phyloP scores from a whole-genome alignment of 208 protist species.

The Wallacemonas sp. region DNA sequence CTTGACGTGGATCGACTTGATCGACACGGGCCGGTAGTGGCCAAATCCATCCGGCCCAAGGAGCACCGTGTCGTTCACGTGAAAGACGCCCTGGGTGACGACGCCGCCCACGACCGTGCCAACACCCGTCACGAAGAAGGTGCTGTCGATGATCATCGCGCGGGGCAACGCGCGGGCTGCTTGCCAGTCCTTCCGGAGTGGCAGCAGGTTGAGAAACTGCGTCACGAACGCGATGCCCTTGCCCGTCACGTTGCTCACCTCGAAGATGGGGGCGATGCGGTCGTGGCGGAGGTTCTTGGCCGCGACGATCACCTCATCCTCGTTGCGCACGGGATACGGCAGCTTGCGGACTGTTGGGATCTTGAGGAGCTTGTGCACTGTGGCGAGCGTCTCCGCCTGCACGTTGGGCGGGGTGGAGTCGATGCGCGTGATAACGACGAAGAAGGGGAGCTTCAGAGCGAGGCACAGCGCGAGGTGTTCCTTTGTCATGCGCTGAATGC shows the following conservation, averaged over 20 bases:
- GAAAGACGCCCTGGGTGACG: conserved; percentile 90
- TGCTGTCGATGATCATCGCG: conserved; percentile 92
- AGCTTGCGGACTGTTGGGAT: conserved; percentile 93
- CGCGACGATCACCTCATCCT: conserved; percentile 92
- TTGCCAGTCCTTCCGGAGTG: conserved; percentile 91
- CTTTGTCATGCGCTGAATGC: conserved; percentile 94
- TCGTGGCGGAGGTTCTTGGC: conserved; percentile 92
- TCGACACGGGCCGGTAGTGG: conserved; percentile 81
- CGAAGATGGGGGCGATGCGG: conserved; percentile 90
- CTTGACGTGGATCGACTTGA: conserved; percentile 96
- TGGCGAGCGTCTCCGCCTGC: conserved; percentile 82
- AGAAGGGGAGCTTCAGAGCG: conserved; percentile 96
- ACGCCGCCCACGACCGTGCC: conserved; percentile 97
- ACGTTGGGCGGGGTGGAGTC: conserved; percentile 95
- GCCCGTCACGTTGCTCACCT: conserved; percentile 96
- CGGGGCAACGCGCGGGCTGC: conserved; percentile 53
- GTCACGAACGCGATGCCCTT: conserved; percentile 81
- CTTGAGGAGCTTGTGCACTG: conserved; percentile 94
- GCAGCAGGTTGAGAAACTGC: conserved; percentile 93
- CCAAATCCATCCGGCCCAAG: conserved; percentile 94
- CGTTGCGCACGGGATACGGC: conserved; percentile 84
- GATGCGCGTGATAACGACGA: conserved; percentile 96
- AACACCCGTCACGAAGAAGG: conserved; percentile 94
- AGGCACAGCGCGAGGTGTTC: conserved; percentile 97
- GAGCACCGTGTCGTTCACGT: conserved; percentile 90